Evolutionary conservation across 2,329 filamentous ascomycete genomes (phyloP), one percentile per base, ranked within the genome.

Genomic region (Aspergillus sp.): DNA sequence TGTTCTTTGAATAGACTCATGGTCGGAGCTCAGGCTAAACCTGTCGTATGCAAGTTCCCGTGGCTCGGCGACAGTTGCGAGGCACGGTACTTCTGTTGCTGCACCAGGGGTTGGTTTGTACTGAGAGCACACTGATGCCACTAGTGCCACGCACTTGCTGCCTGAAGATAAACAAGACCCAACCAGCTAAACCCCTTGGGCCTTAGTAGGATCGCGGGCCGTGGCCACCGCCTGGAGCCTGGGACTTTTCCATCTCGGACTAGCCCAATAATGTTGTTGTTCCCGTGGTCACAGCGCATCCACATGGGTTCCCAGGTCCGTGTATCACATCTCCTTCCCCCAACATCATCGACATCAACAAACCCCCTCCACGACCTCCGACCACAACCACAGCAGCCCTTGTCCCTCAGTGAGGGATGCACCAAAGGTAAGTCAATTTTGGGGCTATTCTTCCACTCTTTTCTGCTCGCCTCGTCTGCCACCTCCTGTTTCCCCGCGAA

Each of bases 321-420:
- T 56, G 46, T 39, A 56, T 56, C 54, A 56, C 51, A 39, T 49
- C 46, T 47, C 33, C 43, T 52, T 37, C 46, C 37, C 51, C 53
- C 52, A 60, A 53, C 59, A 47, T 47, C 46, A 53, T 40, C 45
- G 41, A 45, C 35, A 57, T 59, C 59, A 56, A 58, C 58, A 47
- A 54, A 55, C 27, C 53, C 46, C 43, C 44, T 47, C 49, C 52
- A 37, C 24, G 57, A 40, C 56, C 24, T 23, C 8, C 39, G 39
- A 51, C 21, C 59, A 40, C 56, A 33, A 37, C 33, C 39, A 51
- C 23, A 17, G n/a, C 39, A 56, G 37, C 49, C 46, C 50, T 31
- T 45, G 50, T 50, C 65, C 65, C 65, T 67, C 64, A 62, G 64
- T 59, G 64, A 66, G 65, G 65, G 62, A 60, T 49, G 59, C 41